These are phyloP conservation scores for Clausena lansium DNA, from an alignment of 345 rosid genomes.

Conservation along the genomic window DNA sequence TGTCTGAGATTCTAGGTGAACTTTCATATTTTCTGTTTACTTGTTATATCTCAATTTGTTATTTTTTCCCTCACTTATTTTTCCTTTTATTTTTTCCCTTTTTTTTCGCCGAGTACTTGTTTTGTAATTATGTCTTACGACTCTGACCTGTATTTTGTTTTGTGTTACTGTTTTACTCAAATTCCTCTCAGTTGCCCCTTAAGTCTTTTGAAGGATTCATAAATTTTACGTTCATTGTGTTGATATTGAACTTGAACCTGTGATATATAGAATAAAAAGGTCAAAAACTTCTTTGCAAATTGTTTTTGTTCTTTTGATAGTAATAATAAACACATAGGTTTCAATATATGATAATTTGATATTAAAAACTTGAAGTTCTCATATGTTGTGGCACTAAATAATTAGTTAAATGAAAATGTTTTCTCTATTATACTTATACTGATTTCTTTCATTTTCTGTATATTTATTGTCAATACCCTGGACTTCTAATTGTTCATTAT, in stretches of 20 bases:
- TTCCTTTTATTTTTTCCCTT: background rate
- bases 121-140: background rate
- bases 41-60: background rate
- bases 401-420: background rate
- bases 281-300: background rate
- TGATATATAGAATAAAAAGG: background rate
- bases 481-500: background rate
- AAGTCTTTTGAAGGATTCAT: background rate
- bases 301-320: background rate
- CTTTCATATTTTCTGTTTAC: background rate
- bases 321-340: background rate
- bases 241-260: slow-evolving; percentile 3
- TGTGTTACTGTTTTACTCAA: background rate
- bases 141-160: background rate
- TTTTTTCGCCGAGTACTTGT: background rate
- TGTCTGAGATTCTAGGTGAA: background rate
- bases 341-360: background rate
- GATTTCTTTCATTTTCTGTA: background rate
- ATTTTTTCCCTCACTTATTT: background rate
- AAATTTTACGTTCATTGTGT: background rate
- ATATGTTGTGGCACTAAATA: no score
- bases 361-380: background rate
- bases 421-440: slow-evolving; percentile 4
- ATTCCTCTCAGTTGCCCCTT: background rate
- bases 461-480: background rate